A percentile compares a stretch with the other conserved stretches of the same genome.
These are phyloP conservation scores for Elsinoe necatrix DNA, from an alignment of 2,329 filamentous ascomycete genomes.

Conservation along the genomic window DNA sequence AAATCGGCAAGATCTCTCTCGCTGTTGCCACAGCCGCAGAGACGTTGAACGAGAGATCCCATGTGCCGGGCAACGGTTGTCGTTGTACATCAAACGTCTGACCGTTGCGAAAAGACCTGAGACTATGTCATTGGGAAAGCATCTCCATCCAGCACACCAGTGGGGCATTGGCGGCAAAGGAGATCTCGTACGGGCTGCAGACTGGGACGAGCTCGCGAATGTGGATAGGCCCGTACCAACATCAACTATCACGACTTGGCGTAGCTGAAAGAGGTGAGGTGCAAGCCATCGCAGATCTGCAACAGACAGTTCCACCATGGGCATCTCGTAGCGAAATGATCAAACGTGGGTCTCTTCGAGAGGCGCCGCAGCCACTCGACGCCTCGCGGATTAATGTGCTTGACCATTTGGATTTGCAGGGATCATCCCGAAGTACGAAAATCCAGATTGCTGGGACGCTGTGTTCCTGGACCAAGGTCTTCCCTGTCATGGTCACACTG, in stretches of 20 bases:
- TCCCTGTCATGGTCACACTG: not conserved
- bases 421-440: constrained; percentile 6
- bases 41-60: not conserved
- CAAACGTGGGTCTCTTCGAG: constrained; percentile 2
- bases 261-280: constrained; percentile 2
- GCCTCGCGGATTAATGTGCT: constrained; percentile 6
- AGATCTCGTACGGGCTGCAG: not conserved
- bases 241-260: not conserved
- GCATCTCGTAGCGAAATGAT: constrained; percentile 11
- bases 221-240: constrained; percentile 3
- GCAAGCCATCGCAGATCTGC: constrained; percentile 10
- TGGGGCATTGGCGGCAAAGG: not conserved
- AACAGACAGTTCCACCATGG: not conserved
- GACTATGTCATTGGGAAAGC: not conserved
- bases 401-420: constrained; percentile 8
- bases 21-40: constrained; percentile 2
- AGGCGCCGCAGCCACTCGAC: not conserved
- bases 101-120: not conserved
- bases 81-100: not conserved
- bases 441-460: constrained; percentile 12
- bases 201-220: not conserved
- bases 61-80: not conserved
- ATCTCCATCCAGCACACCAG: not conserved
- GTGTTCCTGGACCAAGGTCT: not conserved
- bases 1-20: not conserved